Percentiles rank a stretch among this genome's conserved stretches.
These are phyloP conservation scores for Suhomyces bolitotheri DNA, from an alignment of 1,139 yeast species.

Conservation along the genomic window DNA sequence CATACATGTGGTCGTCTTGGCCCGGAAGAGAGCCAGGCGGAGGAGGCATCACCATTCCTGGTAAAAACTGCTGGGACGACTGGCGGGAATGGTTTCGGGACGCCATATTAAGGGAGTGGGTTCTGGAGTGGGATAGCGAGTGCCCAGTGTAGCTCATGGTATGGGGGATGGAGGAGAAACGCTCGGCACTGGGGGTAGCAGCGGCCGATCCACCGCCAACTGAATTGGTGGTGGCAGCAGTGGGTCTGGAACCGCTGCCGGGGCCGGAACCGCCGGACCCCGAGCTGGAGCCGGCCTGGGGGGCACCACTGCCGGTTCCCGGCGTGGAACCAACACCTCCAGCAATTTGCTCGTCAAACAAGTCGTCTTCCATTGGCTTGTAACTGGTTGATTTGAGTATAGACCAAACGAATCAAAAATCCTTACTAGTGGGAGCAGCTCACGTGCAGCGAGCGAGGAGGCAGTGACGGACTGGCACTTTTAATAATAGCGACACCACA, in stretches of 20 bases:
- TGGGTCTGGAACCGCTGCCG: background rate
- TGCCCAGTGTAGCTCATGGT: conserved; percentile 1
- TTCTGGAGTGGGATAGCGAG: conserved; percentile 13
- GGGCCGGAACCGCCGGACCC: background rate
- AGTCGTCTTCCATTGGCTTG: conserved; percentile 13
- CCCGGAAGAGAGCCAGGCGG: conserved; percentile 5
- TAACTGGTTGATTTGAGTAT: background rate
- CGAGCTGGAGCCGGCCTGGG: conserved; percentile 1
- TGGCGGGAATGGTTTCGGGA: conserved; percentile 12
- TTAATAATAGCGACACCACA: background rate
- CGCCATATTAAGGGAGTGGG: conserved; percentile 8
- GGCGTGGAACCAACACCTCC: conserved; percentile 2
- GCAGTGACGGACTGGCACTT: background rate
- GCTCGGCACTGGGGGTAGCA: too few species aligned
- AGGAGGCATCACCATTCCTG: conserved; percentile 9
- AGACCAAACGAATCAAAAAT: conserved; percentile 2
- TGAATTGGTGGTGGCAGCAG: background rate
- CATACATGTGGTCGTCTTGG: conserved; percentile 8
- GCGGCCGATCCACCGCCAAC: conserved; percentile 1
- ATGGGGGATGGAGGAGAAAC: conserved; percentile 4
- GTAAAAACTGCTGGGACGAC: conserved; percentile 13
- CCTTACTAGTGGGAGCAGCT: conserved; percentile 1
- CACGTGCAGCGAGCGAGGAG: conserved; percentile 2
- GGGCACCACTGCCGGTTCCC: too few species aligned
- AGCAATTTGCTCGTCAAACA: conserved; percentile 11